Evolutionary conservation across 371 early-diverging fungal species (phyloP).

Genomic region (Rhizopus microsporus): DNA sequence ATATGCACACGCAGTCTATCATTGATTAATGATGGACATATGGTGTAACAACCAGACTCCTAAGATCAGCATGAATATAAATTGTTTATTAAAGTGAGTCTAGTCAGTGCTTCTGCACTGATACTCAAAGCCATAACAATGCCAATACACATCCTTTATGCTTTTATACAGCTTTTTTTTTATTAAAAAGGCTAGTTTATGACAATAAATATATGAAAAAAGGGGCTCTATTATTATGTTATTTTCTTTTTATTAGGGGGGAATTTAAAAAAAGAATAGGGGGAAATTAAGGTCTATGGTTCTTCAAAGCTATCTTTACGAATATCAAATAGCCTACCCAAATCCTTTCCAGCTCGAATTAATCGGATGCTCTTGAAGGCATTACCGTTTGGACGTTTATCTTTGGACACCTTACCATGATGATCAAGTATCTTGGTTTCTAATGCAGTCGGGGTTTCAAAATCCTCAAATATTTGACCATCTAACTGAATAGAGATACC

Average conservation of each 20-base stretch:
- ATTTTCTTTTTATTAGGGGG: background rate
- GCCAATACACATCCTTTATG: no score
- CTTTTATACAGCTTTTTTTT: no score
- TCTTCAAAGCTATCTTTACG: conserved; percentile 47
- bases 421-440: conserved; percentile 57
- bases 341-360: conserved; percentile 45
- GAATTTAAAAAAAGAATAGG: background rate
- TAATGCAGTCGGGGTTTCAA: conserved; percentile 55
- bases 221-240: no score
- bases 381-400: conserved; percentile 55
- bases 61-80: no score
- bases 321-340: conserved; percentile 55
- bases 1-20: no score
- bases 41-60: no score
- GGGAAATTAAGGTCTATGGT: background rate
- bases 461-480: conserved; percentile 46
- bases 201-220: no score
- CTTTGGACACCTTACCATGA: conserved; percentile 49
- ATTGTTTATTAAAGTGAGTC: no score
- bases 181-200: no score
- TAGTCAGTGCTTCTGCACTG: no score
- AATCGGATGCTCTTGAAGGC: conserved; percentile 54
- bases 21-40: no score
- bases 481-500: conserved; percentile 50
- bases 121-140: no score